Percentiles rank a stretch among this genome's conserved stretches.
phyloP scores from a whole-genome alignment of 495 filamentous ascomycete species.

The Rostrohypoxylon terebratum region DNA sequence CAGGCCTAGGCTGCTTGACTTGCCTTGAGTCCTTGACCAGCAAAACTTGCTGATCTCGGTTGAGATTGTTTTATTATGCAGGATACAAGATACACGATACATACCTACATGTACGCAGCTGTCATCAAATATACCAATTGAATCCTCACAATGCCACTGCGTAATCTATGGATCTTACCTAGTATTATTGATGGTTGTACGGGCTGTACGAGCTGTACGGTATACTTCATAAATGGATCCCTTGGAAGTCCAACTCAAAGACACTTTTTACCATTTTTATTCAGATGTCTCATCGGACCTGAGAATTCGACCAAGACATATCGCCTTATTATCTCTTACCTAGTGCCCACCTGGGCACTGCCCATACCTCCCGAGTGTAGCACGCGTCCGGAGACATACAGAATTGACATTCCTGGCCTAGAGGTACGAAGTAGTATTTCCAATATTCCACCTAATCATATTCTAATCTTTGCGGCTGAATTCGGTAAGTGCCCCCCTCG shows the following conservation, averaged over 20 bases:
- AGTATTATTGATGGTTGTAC: neutral
- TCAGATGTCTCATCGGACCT: slow-evolving; percentile 7
- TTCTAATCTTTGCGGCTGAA: slow-evolving; percentile 40
- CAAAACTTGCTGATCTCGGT: slow-evolving; percentile 28
- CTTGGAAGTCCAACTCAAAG: neutral
- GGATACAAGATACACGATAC: neutral
- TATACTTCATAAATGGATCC: slow-evolving; percentile 7
- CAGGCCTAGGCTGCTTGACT: neutral
- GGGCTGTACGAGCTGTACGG: neutral
- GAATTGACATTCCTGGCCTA: neutral
- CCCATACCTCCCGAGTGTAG: neutral
- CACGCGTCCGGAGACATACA: slow-evolving; percentile 13
- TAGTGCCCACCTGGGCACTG: neutral
- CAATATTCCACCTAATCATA: slow-evolving; percentile 33
- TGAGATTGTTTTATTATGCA: slow-evolving; percentile 39
- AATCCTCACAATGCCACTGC: slow-evolving; percentile 36
- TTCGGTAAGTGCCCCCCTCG: slow-evolving; percentile 26
- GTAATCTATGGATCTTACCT: neutral
- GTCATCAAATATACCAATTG: neutral
- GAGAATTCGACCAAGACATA: slow-evolving; percentile 43
- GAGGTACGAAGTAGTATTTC: no score
- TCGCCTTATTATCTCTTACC: slow-evolving; percentile 26
- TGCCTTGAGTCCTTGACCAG: no score
- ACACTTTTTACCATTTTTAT: neutral
- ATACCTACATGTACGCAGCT: neutral